phyloP scores from a whole-genome alignment of 257 asterid species.

The Lithospermum erythrorhizon region DNA sequence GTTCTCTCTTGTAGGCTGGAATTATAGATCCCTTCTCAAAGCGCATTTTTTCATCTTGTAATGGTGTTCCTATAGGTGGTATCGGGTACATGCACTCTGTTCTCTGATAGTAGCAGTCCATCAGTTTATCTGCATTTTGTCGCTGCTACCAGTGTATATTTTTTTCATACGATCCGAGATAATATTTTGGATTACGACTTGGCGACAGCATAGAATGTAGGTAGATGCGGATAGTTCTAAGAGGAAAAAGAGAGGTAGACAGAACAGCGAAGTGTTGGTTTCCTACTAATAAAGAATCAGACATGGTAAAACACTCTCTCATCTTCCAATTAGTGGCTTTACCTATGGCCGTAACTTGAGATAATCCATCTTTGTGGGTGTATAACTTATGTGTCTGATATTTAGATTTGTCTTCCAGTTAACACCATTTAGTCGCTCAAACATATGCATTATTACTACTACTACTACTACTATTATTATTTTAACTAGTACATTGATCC shows the following conservation, averaged over 20 bases:
- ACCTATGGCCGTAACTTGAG: not conserved
- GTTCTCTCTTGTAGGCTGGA: slow-evolving; percentile 42
- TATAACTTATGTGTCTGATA: not conserved
- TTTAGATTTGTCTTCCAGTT: not conserved
- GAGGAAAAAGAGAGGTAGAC: not conserved
- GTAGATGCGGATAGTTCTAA: not conserved
- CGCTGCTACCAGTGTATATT: not conserved
- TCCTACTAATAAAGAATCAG: not conserved
- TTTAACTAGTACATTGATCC: not conserved
- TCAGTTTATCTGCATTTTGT: not conserved
- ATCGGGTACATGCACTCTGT: slow-evolving; percentile 49
- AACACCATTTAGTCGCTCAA: not conserved
- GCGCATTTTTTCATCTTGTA: slow-evolving; percentile 71
- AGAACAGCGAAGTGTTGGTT: not conserved
- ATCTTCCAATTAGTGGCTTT: no score
- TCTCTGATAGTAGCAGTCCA: not conserved
- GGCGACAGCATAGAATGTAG: not conserved
- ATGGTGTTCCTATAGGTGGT: slow-evolving; percentile 95
- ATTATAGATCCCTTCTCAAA: slow-evolving; percentile 78
- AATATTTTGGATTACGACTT: not conserved
- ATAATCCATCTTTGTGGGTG: not conserved
- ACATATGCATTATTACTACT: not conserved
- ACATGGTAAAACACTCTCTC: no score
- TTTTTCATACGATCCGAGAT: not conserved
- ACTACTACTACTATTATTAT: no score